Percentiles rank a stretch among this genome's conserved stretches.
These are phyloP conservation scores for Gossypium laxum DNA, from an alignment of 441 rosid genomes.

Conservation along the genomic window DNA sequence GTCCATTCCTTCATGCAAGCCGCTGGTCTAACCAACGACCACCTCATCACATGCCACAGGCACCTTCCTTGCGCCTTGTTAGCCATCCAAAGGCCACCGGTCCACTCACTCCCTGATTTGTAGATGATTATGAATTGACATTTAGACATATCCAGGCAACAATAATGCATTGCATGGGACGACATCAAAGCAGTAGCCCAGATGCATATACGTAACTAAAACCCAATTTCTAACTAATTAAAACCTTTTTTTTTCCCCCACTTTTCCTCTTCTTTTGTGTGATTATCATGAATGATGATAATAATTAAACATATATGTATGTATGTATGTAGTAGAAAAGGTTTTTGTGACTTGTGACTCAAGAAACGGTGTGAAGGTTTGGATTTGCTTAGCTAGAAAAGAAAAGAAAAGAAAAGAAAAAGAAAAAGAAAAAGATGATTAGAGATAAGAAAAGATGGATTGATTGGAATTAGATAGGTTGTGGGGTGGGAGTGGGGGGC, in stretches of 20 bases:
- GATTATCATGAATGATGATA: slow-evolving; percentile 13
- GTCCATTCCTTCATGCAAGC: slow-evolving; percentile 88
- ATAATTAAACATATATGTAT: background rate
- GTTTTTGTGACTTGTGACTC: background rate
- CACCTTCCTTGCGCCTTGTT: slow-evolving; percentile 49
- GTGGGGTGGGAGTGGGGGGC: slow-evolving; percentile 3
- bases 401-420: background rate
- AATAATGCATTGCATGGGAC: background rate
- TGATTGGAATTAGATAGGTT: slow-evolving; percentile 1
- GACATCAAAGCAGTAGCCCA: background rate
- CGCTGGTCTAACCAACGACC: slow-evolving; percentile 77
- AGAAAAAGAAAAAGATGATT: background rate
- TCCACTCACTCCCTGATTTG: background rate
- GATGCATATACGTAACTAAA: background rate
- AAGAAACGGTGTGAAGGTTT: background rate
- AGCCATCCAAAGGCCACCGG: slow-evolving; percentile 9
- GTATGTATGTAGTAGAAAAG: background rate
- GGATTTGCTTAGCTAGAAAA: background rate
- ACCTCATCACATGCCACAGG: slow-evolving; percentile 53
- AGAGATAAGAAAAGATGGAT: slow-evolving; percentile 9
- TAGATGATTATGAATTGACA: background rate
- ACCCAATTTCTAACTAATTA: slow-evolving; percentile 12
- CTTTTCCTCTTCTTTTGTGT: slow-evolving; percentile 8
- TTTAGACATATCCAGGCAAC: background rate
- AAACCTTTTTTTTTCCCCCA: background rate